These are phyloP conservation scores for Mycena galericulata DNA, from an alignment of 768 basidiomycete species.

Conservation along the genomic window DNA sequence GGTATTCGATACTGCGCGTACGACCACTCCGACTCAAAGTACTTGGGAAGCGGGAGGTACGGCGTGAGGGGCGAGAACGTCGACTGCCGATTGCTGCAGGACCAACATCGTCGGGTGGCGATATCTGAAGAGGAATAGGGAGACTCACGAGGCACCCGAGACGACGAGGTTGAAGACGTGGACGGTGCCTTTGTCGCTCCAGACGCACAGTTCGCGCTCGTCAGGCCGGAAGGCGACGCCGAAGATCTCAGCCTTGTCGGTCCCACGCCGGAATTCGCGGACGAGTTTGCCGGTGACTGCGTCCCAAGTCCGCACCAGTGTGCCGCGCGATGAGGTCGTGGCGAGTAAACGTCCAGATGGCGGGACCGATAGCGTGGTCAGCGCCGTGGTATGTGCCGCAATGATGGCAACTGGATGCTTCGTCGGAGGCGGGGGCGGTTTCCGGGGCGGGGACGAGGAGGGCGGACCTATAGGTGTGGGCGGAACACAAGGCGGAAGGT, in stretches of 20 bases:
- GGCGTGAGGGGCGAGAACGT: conserved; percentile 83
- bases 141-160: conserved; percentile 74
- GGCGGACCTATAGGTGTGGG: conserved; percentile 70
- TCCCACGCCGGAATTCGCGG: conserved; percentile 85
- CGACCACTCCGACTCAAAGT: conserved; percentile 97
- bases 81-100: conserved; percentile 82
- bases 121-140: conserved; percentile 8
- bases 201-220: conserved; percentile 88
- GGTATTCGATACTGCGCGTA: conserved; percentile 94
- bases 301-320: conserved; percentile 91
- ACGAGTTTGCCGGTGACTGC: conserved; percentile 76
- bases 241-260: conserved; percentile 92
- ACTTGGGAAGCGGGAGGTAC: conserved; percentile 87
- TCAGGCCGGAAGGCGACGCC: conserved; percentile 90
- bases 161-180: conserved; percentile 85
- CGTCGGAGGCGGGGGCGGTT: conserved; percentile 65
- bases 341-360: conserved; percentile 84
- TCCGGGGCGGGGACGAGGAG: conserved; percentile 60
- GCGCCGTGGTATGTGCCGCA: conserved; percentile 82
- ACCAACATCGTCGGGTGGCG: conserved; percentile 10
- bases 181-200: conserved; percentile 96
- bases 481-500: conserved; percentile 82
- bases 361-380: conserved; percentile 83
- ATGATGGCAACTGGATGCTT: conserved; percentile 85
- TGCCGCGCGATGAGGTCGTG: conserved; percentile 86